These are phyloP conservation scores for Fraxinus greggii DNA, from an alignment of 305 asterid genomes.

Conservation along the genomic window DNA sequence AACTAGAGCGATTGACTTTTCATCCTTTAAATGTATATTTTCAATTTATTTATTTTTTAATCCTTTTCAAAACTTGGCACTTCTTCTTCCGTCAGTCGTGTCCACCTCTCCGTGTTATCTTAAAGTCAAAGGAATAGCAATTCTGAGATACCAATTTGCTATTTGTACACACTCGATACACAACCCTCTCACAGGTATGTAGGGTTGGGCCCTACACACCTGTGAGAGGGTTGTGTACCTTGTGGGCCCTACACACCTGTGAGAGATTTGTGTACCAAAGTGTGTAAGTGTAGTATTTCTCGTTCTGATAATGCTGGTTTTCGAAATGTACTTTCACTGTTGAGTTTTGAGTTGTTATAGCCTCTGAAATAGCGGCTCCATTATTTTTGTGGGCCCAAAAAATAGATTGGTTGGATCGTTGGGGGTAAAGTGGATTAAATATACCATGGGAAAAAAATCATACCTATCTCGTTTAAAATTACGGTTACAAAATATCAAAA, in stretches of 20 bases:
- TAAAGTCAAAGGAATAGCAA: not conserved
- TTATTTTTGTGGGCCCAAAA: not conserved
- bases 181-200: too few relatives aligned
- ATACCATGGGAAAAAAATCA: not conserved
- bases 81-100: not conserved
- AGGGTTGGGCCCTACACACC: too few relatives aligned
- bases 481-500: not conserved
- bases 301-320: not conserved
- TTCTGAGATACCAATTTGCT: too few relatives aligned
- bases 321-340: not conserved
- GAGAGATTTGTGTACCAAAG: too few relatives aligned
- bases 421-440: not conserved
- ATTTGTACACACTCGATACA: too few relatives aligned
- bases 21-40: not conserved
- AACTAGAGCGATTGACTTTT: not conserved
- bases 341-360: not conserved
- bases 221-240: too few relatives aligned
- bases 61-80: not conserved
- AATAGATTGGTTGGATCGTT: not conserved
- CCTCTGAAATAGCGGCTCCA: not conserved
- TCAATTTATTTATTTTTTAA: not conserved
- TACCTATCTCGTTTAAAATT: not conserved
- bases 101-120: not conserved
- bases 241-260: too few relatives aligned
- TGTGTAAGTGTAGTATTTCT: too few relatives aligned